Evolutionary conservation across 306 rosid species (phyloP).

Genomic region (Neltuma alba): DNA sequence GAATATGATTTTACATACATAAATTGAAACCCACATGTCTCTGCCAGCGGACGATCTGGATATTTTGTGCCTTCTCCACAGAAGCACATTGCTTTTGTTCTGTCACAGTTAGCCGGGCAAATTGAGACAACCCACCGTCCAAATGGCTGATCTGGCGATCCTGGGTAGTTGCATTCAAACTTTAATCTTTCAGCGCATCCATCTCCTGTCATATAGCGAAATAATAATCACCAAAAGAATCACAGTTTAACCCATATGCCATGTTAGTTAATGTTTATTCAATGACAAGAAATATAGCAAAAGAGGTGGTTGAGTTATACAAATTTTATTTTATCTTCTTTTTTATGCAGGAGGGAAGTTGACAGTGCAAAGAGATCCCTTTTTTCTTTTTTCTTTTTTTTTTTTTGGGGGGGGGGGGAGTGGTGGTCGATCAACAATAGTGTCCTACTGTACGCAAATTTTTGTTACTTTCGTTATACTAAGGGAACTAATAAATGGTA

Average conservation of each 20-base stretch:
- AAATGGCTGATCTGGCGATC: constrained; percentile 59
- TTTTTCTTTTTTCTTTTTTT: neutral
- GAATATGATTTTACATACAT: constrained; percentile 56
- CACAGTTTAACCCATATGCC: constrained; percentile 26
- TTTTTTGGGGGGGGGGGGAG: neutral
- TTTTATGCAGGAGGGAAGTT: constrained; percentile 11
- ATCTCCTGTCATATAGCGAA: constrained; percentile 64
- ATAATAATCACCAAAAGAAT: constrained; percentile 16
- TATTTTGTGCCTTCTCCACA: constrained; percentile 97
- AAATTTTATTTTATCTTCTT: neutral
- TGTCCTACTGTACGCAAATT: neutral
- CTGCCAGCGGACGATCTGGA: constrained; percentile 93
- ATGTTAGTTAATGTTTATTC: neutral
- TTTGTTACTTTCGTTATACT: neutral
- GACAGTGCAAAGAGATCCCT: neutral
- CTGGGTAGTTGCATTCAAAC: constrained; percentile 70
- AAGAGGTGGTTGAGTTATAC: constrained; percentile 1
- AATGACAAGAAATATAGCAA: constrained; percentile 20
- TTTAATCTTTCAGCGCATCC: constrained; percentile 71
- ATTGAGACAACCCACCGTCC: constrained; percentile 96
- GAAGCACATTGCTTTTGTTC: constrained; percentile 94
- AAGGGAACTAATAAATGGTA: constrained; percentile 4
- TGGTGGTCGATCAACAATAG: neutral
- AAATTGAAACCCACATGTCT: constrained; percentile 86
- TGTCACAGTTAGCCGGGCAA: constrained; percentile 90